These are phyloP conservation scores for Wallacemonas collosoma DNA, from an alignment of 208 protist species.

Conservation along the genomic window DNA sequence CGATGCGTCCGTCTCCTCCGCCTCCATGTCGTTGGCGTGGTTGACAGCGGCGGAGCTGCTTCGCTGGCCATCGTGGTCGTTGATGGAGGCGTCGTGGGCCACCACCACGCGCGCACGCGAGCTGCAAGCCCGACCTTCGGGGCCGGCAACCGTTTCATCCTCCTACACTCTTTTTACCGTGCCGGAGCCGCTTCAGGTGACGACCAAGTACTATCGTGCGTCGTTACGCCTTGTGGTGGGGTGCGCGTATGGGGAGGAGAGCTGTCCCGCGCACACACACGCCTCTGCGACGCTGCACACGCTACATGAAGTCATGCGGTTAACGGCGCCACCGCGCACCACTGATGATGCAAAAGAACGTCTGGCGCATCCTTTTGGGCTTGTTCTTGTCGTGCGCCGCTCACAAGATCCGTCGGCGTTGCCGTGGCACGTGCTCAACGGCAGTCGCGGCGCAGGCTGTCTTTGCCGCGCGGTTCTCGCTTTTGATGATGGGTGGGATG, in stretches of 20 bases:
- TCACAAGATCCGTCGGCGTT: conserved; percentile 31
- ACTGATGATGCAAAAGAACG: neutral
- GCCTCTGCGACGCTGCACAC: neutral
- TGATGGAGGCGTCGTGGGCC: conserved; percentile 13
- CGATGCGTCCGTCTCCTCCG: no score
- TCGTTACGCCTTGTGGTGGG: conserved; percentile 8
- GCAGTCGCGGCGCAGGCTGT: neutral
- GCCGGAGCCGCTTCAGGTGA: conserved; percentile 12
- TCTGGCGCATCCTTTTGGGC: conserved; percentile 22
- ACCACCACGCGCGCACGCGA: conserved; percentile 1
- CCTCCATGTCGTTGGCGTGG: conserved; percentile 2
- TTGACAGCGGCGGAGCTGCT: conserved; percentile 25
- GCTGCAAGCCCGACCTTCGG: neutral
- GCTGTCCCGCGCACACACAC: neutral
- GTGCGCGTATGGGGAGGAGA: conserved; percentile 6
- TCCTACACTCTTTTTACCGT: neutral
- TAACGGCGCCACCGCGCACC: neutral
- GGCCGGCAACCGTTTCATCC: neutral
- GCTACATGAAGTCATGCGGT: neutral
- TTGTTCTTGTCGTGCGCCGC: conserved; percentile 39
- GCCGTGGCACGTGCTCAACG: conserved; percentile 50
- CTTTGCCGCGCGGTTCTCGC: conserved; percentile 46
- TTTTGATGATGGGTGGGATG: conserved; percentile 1
- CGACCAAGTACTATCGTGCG: conserved; percentile 34
- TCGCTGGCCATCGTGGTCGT: conserved; percentile 20